Conservation (phyloP, 176 grass and related monocot species). For the Alopecurus myosuroides region DNA sequence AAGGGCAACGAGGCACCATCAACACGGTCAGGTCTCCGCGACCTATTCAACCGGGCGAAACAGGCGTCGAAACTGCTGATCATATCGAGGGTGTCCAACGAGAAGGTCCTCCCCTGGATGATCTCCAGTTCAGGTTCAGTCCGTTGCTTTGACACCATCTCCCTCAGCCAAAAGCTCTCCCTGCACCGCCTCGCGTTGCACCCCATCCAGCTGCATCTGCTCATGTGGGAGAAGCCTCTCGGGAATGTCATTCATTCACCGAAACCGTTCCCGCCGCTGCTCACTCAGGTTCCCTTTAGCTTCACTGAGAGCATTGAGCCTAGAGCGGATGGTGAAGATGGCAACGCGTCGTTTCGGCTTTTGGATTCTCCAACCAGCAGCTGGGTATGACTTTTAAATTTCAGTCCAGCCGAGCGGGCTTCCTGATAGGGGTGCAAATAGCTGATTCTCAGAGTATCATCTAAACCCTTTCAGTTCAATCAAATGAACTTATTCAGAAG, state of each 20-base stretch:
- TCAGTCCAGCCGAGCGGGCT: neutral
- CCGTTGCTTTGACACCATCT: slow-evolving; percentile 89
- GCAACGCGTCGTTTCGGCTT: slow-evolving; percentile 51
- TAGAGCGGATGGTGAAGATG: slow-evolving; percentile 24
- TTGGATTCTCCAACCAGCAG: slow-evolving; percentile 50
- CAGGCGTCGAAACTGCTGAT: slow-evolving; percentile 54
- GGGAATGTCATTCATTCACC: neutral
- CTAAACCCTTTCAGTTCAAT: neutral
- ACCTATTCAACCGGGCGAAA: slow-evolving; percentile 56
- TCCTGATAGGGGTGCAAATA: neutral
- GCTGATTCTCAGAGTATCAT: neutral
- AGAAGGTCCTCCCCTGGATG: slow-evolving; percentile 89
- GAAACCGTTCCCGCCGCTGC: neutral
- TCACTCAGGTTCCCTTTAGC: slow-evolving; percentile 26
- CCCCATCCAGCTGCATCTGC: slow-evolving; percentile 63
- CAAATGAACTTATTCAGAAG: neutral
- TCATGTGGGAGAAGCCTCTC: slow-evolving; percentile 48
- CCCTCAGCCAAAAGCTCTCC: slow-evolving; percentile 79
- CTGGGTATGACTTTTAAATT: slow-evolving; percentile 56
- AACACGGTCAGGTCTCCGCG: slow-evolving; percentile 57
- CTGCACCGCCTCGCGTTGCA: slow-evolving; percentile 58
- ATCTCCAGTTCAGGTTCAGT: slow-evolving; percentile 53
- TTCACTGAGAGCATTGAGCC: slow-evolving; percentile 6
- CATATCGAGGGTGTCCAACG: slow-evolving; percentile 67
- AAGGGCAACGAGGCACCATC: slow-evolving; percentile 41